Conservation (phyloP, 139 green algal genomes). For the Desmodesmus armatus region DNA sequence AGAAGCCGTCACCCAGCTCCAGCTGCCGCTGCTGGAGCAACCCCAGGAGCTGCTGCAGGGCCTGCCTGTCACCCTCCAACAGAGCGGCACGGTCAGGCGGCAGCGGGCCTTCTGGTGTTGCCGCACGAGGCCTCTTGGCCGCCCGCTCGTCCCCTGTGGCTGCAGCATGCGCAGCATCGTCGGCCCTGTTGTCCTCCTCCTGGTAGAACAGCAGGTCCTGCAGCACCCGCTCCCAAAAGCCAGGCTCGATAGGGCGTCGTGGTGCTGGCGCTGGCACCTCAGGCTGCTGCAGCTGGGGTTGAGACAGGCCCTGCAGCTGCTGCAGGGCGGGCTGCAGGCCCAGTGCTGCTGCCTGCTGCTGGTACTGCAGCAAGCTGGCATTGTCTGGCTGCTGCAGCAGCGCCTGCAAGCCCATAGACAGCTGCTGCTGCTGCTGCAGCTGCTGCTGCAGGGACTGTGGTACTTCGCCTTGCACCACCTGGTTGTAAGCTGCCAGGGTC, state of each 20-base stretch:
- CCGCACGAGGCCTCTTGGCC: no score
- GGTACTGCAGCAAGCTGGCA: neutral
- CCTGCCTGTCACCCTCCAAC: neutral
- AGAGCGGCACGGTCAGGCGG: neutral
- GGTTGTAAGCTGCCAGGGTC: no score
- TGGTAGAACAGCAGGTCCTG: neutral
- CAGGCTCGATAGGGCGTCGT: neutral
- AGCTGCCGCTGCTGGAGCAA: no score
- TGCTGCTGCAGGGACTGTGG: neutral
- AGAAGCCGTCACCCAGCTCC: no score
- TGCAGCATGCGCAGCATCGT: neutral
- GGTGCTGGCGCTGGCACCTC: neutral
- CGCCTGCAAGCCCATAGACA: neutral
- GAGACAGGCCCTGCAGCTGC: neutral
- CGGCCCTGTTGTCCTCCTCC: neutral
- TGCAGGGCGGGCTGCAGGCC: no score
- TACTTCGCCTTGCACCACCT: no score
- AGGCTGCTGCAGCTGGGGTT: neutral
- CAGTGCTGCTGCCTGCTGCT: neutral
- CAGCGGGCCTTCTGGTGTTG: no score
- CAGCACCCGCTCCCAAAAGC: neutral
- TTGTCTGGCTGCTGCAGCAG: neutral
- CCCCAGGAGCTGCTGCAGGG: no score
- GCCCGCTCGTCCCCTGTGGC: no score
- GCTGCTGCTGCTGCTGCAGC: conserved; percentile 1